phyloP scores from a whole-genome alignment of 139 green algal species.

The Chlamydomonas incerta region DNA sequence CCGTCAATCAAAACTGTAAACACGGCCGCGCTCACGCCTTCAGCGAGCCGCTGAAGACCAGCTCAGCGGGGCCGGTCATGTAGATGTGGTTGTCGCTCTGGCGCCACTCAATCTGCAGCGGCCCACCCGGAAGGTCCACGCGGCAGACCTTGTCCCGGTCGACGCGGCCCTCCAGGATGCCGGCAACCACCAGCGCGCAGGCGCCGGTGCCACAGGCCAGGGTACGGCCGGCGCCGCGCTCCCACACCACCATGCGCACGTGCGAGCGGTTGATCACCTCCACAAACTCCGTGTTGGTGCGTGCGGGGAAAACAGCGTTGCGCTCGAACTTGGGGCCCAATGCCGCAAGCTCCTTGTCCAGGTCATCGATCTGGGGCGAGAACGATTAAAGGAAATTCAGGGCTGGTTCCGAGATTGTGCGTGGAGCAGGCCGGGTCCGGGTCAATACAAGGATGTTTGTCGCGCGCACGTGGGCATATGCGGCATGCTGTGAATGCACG shows the following conservation, averaged over 20 bases:
- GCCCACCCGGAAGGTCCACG: constrained; percentile 96
- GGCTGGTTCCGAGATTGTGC: no score
- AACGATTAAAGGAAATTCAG: no score
- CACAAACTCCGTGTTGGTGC: constrained; percentile 96
- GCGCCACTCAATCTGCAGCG: constrained; percentile 96
- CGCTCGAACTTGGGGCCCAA: constrained; percentile 94
- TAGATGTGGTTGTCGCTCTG: constrained; percentile 92
- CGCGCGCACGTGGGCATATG: no score
- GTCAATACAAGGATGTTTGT: no score
- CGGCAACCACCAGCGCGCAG: constrained; percentile 94
- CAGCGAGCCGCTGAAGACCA: constrained; percentile 81
- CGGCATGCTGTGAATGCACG: no score
- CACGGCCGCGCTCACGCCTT: neutral
- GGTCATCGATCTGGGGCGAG: constrained; percentile 74
- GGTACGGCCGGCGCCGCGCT: constrained; percentile 95
- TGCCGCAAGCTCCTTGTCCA: constrained; percentile 70
- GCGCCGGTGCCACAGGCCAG: constrained; percentile 98
- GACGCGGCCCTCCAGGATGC: constrained; percentile 91
- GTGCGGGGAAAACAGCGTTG: constrained; percentile 91
- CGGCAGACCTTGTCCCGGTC: constrained; percentile 76
- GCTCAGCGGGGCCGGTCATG: constrained; percentile 97
- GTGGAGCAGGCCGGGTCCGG: no score
- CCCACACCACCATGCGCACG: constrained; percentile 96
- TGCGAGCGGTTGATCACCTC: constrained; percentile 81
- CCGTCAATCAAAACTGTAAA: no score